These are phyloP conservation scores for Diddensiella santjacobensis DNA, from an alignment of 805 yeast genomes.

Conservation along the genomic window DNA sequence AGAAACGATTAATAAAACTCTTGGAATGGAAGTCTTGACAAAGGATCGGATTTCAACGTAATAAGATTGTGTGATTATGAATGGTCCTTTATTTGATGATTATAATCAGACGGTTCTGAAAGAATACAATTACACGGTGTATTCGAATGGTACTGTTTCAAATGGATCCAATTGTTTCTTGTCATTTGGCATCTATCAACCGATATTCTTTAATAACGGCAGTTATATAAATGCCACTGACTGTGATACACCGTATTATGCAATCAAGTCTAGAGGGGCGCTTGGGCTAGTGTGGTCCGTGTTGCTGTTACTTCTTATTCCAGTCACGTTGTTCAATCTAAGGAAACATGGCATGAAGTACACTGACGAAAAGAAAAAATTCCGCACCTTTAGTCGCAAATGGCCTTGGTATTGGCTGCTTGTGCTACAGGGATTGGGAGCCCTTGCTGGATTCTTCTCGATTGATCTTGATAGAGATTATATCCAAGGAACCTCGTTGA, in stretches of 20 bases:
- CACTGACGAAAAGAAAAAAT: slow-evolving; percentile 22
- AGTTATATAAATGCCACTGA: slow-evolving; percentile 22
- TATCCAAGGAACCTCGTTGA: slow-evolving; percentile 26
- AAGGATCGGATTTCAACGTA: too few relatives aligned
- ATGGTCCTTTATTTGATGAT: slow-evolving; percentile 14
- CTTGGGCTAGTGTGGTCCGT: slow-evolving; percentile 26
- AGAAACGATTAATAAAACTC: too few relatives aligned
- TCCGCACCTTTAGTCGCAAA: slow-evolving; percentile 24
- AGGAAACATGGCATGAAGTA: slow-evolving; percentile 26
- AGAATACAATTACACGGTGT: slow-evolving; percentile 22
- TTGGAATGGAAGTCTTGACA: too few relatives aligned
- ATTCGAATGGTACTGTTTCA: slow-evolving; percentile 30
- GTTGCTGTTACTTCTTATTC: slow-evolving; percentile 19
- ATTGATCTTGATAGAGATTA: slow-evolving; percentile 30
- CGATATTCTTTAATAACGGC: slow-evolving; percentile 24
- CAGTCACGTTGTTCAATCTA: slow-evolving; percentile 26
- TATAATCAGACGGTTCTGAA: slow-evolving; percentile 24
- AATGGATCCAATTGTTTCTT: slow-evolving; percentile 28
- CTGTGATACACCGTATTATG: slow-evolving; percentile 26
- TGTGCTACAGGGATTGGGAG: slow-evolving; percentile 23
- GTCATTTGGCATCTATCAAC: slow-evolving; percentile 25
- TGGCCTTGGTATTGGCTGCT: slow-evolving; percentile 33
- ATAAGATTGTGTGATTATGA: slow-evolving; percentile 3
- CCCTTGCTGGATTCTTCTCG: slow-evolving; percentile 30
- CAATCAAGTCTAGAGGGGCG: slow-evolving; percentile 25